Base-by-base conservation (phyloP, 2,329 filamentous ascomycete species). In the Colletotrichum cereale region DNA sequence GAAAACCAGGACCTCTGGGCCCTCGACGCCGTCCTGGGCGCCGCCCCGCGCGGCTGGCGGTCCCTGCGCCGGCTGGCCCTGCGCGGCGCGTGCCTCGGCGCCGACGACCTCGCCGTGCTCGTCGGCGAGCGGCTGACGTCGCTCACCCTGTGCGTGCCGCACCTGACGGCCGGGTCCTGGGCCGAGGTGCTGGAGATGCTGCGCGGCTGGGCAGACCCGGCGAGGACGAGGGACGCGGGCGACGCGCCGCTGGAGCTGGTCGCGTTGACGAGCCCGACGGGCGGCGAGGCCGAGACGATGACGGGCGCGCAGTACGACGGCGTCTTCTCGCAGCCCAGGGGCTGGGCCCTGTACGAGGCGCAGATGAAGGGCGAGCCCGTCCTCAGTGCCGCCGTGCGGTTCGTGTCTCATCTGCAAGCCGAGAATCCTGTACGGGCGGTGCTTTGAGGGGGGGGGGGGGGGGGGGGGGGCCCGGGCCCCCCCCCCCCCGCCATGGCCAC, bases 1-100 rank as follows among this genome's bases (percentile, higher is more conserved):
- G 53, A 57, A 34, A 57, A 40, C 53, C 53, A 57, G 53, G 53
- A 57, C 34, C 34, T 57, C 34, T 57, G 53, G 53, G 12, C 53
- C 34, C 34, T 57, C 34, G n/a, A 7, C 14, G 11, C 53, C n/a
- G n/a, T 57, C 12, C n/a, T 57, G n/a, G 14, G n/a, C 21, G 38
- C n/a, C 34, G 53, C 53, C 3, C 34, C 53, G 18, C 34, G 24
- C n/a, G 21, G 21, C 7, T 57, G 53, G 53, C 34, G 6, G 34
- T 12, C 12, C n/a, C 53, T 57, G 34, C n/a, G 14, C n/a, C 53
- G 53, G 14, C 53, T 40, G 34, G 12, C 1, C 6, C 34, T 57
- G 6, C 34, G 16, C n/a, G 11, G 24, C 53, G n/a, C 53, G 21
- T 57, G 53, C 53, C 53, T 57, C n/a, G 5, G 34, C 53, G 53